Percentiles rank a stretch among this genome's conserved stretches.
Evolutionary conservation across 2,329 filamentous ascomycete species (phyloP).

Genomic region (Clonostachys chloroleuca): DNA sequence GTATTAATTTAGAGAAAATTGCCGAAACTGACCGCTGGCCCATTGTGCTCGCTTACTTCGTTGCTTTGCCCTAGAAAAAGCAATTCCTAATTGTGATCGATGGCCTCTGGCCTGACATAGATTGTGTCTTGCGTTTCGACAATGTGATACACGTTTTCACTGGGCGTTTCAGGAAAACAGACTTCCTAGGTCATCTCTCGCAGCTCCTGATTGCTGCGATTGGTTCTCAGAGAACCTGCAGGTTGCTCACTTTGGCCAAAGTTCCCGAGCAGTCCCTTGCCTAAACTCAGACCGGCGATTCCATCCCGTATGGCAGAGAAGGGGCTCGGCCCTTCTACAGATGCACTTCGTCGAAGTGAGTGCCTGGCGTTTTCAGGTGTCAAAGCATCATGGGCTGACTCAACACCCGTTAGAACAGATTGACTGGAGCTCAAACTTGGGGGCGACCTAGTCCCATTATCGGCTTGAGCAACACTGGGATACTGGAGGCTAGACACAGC

Average conservation of each 20-base stretch:
- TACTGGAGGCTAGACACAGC: constrained; percentile 22
- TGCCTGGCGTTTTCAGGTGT: constrained; percentile 32
- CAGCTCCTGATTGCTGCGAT: constrained; percentile 33
- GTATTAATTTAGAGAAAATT: too few species aligned
- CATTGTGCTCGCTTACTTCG: too few species aligned
- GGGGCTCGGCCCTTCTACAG: constrained; percentile 28
- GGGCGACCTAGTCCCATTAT: constrained; percentile 26
- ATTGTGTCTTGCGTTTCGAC: constrained; percentile 19
- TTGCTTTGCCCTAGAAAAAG: too few species aligned
- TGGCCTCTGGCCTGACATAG: not conserved
- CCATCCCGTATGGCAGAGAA: constrained; percentile 43
- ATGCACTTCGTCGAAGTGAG: constrained; percentile 35
- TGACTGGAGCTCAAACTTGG: constrained; percentile 30
- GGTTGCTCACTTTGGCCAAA: constrained; percentile 11
- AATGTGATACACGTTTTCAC: constrained; percentile 21
- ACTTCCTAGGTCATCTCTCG: constrained; percentile 40
- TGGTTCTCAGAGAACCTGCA: constrained; percentile 13
- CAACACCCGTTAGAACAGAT: constrained; percentile 55
- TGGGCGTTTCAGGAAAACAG: constrained; percentile 21
- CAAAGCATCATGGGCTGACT: constrained; percentile 49
- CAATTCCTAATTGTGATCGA: not conserved
- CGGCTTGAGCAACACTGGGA: constrained; percentile 1
- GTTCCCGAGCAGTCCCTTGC: constrained; percentile 36
- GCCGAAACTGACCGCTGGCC: too few species aligned
- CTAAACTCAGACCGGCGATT: constrained; percentile 40